A percentile compares a stretch with the other conserved stretches of the same genome.
These are phyloP conservation scores for Ilex aquifolium DNA, from an alignment of 257 asterid species.

Conservation along the genomic window DNA sequence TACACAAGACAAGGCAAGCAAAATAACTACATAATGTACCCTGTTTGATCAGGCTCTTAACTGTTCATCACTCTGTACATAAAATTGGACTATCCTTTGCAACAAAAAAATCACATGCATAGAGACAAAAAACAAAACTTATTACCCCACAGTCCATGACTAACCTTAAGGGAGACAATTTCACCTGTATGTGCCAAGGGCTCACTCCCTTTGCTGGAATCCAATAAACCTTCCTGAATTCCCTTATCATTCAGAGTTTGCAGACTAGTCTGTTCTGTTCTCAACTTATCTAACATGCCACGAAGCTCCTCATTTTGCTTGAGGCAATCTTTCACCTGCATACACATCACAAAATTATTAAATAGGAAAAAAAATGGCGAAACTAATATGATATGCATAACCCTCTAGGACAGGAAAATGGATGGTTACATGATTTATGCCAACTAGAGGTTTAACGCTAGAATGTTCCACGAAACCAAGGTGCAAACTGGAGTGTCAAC, in stretches of 20 bases:
- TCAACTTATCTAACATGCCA: constrained; percentile 53
- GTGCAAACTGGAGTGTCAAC: too few relatives aligned
- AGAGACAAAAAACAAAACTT: neutral
- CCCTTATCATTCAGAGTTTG: constrained; percentile 30
- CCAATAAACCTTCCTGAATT: constrained; percentile 23
- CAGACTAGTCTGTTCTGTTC: constrained; percentile 49
- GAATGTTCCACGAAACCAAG: too few relatives aligned
- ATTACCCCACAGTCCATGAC: constrained; percentile 6
- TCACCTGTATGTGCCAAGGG: constrained; percentile 36
- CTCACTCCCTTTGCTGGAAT: constrained; percentile 33
- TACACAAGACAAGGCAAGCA: neutral
- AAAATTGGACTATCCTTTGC: too few relatives aligned
- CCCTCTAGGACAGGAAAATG: too few relatives aligned
- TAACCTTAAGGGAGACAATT: constrained; percentile 58
- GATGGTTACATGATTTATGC: too few relatives aligned
- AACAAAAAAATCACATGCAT: too few relatives aligned
- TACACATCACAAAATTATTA: constrained; percentile 1
- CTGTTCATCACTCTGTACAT: too few relatives aligned
- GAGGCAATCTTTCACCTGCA: constrained; percentile 75
- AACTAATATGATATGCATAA: too few relatives aligned
- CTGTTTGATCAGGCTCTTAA: too few relatives aligned
- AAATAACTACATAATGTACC: too few relatives aligned
- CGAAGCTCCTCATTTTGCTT: constrained; percentile 86
- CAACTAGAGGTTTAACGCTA: too few relatives aligned
- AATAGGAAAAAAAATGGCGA: too few relatives aligned